A percentile compares a stretch with the other conserved stretches of the same genome.
Conservation (phyloP, 73 alveolate species). For the Blepharisma stoltei region DNA sequence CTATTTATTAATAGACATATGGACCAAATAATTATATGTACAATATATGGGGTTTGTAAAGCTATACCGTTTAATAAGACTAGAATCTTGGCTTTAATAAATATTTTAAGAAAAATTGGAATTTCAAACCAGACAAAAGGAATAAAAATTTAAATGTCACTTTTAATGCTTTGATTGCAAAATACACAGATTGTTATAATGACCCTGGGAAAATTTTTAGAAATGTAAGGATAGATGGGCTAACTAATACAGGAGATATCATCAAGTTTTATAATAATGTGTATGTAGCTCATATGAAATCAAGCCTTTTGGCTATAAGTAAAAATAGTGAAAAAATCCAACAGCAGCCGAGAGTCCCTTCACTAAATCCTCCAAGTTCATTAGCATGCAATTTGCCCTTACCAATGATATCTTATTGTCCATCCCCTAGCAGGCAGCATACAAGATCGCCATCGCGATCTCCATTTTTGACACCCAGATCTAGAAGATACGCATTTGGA, state of each 20-base stretch:
- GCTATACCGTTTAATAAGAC: slow-evolving; percentile 9
- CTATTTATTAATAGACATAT: slow-evolving; percentile 51
- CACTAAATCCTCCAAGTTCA: slow-evolving; percentile 58
- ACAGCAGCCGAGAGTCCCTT: slow-evolving; percentile 40
- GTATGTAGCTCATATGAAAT: slow-evolving; percentile 51
- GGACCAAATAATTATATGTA: slow-evolving; percentile 61
- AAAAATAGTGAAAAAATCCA: no score
- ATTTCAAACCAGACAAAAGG: no score
- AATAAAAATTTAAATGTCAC: not conserved
- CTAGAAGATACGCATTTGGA: slow-evolving; percentile 26
- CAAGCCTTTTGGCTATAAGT: slow-evolving; percentile 16
- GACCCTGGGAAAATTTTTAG: slow-evolving; percentile 22
- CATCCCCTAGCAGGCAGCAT: not conserved
- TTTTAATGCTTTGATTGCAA: not conserved
- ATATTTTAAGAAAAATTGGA: no score
- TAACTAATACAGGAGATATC: slow-evolving; percentile 36
- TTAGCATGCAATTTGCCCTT: slow-evolving; percentile 51
- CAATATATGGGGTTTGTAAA: slow-evolving; percentile 66
- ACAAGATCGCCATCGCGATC: not conserved
- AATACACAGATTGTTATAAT: slow-evolving; percentile 17
- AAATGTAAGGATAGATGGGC: slow-evolving; percentile 33
- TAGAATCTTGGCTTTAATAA: no score
- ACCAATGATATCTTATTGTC: slow-evolving; percentile 17
- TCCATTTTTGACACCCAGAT: slow-evolving; percentile 22
- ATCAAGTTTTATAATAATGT: slow-evolving; percentile 57